Evolutionary conservation across 805 yeast genomes (phyloP).

Genomic region (Debaryomyces prosopidis): DNA sequence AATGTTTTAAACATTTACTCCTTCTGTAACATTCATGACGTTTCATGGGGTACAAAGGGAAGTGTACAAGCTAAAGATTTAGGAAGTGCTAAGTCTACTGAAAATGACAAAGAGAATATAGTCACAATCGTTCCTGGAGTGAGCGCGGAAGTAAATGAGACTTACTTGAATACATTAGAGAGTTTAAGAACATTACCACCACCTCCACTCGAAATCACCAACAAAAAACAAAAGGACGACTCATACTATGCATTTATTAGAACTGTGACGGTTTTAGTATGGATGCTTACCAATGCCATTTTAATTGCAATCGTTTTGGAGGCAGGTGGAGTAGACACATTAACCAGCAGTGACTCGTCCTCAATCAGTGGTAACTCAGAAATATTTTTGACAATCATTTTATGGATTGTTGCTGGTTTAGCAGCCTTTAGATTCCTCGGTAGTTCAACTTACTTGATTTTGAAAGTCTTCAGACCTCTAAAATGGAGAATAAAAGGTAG

Average conservation of each 20-base stretch:
- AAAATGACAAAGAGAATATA: slow-evolving; percentile 36
- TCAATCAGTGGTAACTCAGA: slow-evolving; percentile 49
- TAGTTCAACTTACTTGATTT: slow-evolving; percentile 56
- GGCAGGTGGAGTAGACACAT: slow-evolving; percentile 69
- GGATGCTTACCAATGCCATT: slow-evolving; percentile 87
- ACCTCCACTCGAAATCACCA: slow-evolving; percentile 11
- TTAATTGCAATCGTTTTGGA: slow-evolving; percentile 81
- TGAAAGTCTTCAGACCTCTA: slow-evolving; percentile 38
- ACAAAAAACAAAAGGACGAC: slow-evolving; percentile 44
- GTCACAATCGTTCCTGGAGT: slow-evolving; percentile 64
- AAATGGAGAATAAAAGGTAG: slow-evolving; percentile 36
- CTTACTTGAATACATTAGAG: slow-evolving; percentile 65
- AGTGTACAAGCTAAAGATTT: slow-evolving; percentile 65
- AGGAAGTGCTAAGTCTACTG: slow-evolving; percentile 75
- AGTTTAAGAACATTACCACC: slow-evolving; percentile 48
- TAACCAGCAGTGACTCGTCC: slow-evolving; percentile 31
- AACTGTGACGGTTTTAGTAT: slow-evolving; percentile 81
- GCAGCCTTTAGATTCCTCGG: slow-evolving; percentile 85
- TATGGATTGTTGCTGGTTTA: slow-evolving; percentile 92
- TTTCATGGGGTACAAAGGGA: slow-evolving; percentile 97
- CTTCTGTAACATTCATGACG: slow-evolving; percentile 93
- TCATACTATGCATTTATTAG: slow-evolving; percentile 90
- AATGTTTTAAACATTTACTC: slow-evolving; percentile 93
- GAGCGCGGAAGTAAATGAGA: slow-evolving; percentile 69
- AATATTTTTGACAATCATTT: slow-evolving; percentile 75